These are phyloP conservation scores for Ramalina peruviana DNA, from an alignment of 495 filamentous ascomycete genomes.

Conservation along the genomic window DNA sequence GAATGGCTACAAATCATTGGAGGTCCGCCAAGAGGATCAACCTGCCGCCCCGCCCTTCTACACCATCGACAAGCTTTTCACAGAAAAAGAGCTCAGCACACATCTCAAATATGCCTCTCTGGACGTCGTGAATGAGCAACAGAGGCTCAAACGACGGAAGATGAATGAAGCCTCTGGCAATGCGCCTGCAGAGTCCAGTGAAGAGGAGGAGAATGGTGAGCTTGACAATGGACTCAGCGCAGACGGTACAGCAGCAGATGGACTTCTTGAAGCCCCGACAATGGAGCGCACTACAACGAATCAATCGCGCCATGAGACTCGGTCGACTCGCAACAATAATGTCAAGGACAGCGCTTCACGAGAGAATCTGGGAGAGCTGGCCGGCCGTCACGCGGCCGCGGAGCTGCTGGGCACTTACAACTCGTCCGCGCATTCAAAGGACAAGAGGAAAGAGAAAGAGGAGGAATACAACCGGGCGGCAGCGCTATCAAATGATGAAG, in stretches of 20 bases:
- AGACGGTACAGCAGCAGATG: conserved; percentile 28
- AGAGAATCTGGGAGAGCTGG: conserved; percentile 9
- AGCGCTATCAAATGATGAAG: conserved; percentile 9
- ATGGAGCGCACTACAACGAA: conserved; percentile 59
- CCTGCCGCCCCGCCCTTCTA: conserved; percentile 41
- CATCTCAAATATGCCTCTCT: conserved; percentile 58
- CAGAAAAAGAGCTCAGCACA: conserved; percentile 76
- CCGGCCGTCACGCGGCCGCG: conserved; percentile 11
- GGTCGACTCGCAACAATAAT: conserved; percentile 43
- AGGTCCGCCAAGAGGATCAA: conserved; percentile 23
- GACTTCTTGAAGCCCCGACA: conserved; percentile 36
- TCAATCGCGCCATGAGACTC: conserved; percentile 47
- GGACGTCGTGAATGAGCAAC: conserved; percentile 42
- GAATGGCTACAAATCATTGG: conserved; percentile 11
- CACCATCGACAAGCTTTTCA: conserved; percentile 82
- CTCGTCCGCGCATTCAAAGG: background rate
- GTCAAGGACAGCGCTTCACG: conserved; percentile 4
- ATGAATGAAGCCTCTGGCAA: conserved; percentile 22
- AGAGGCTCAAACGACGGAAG: conserved; percentile 34
- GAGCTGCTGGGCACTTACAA: conserved; percentile 4
- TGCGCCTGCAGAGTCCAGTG: conserved; percentile 31
- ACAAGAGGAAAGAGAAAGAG: conserved; percentile 9
- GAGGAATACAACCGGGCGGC: conserved; percentile 16
- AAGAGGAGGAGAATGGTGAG: conserved; percentile 32
- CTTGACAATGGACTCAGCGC: conserved; percentile 31